Evolutionary conservation across 2,329 filamentous ascomycete species (phyloP), one percentile per base, ranked within the genome.

Genomic region (Cryphonectria japonica): DNA sequence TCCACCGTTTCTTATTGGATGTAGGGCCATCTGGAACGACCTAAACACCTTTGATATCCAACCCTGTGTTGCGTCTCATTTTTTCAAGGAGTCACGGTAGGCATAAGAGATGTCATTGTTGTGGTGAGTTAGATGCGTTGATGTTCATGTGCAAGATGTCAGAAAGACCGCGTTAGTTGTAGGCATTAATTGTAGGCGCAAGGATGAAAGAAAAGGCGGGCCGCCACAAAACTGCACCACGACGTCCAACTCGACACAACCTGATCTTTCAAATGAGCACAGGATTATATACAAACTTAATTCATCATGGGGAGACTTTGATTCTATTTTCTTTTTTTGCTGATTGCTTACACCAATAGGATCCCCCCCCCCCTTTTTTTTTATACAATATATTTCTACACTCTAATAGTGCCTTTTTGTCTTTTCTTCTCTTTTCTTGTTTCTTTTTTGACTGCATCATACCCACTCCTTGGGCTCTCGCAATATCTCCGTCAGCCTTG

Each of bases 401-500:
- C n/a, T 62, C 19, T 62, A 62, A 62, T 1, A 16, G 14, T 64
- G 34, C 22, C 32, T 19, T 19, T 46, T 46, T 7, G 46, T 29
- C 32, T 16, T 43, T n/a, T 63, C 13, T 34, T n/a, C 14, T 8
- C 5, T n/a, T 4, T 60, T 32, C n/a, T 46, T 16, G 16, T 34
- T 34, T 34, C 34, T 34, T 39, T 11, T 13, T 50, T n/a, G 8
- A 7, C 29, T 11, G 11, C 52, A 57, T 81, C 79, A 91, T 74
- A 92, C 87, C 90, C 90, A 92, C 73, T 92, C 89, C 77, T 86
- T 89, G 29, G 91, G 90, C 43, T 88, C 84, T 78, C 83, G 85
- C 74, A 92, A 80, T 64, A 91, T 92, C 72, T 95, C 91, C 65
- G 98, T 85, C 73, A 98, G 82, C 75, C 93, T 87, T 80, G 93